Evolutionary conservation across 805 yeast genomes (phyloP).

Genomic region (Ogataea methylovora): DNA sequence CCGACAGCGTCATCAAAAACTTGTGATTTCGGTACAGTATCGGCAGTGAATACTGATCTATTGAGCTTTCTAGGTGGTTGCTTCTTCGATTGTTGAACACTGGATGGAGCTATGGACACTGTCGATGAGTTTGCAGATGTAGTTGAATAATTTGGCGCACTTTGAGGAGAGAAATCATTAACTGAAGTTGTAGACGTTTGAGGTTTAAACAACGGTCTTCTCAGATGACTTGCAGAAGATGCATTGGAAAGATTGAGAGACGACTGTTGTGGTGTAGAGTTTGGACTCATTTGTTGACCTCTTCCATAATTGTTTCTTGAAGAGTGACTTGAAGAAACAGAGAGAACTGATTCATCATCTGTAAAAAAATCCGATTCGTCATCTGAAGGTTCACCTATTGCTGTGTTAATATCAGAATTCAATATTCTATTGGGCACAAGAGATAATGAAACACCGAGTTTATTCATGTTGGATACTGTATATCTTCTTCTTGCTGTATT

Average conservation of each 20-base stretch:
- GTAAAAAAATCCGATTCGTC: conserved; percentile 16
- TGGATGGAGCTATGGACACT: too few species aligned
- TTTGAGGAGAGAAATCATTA: conserved; percentile 2
- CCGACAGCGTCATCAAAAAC: conserved; percentile 64
- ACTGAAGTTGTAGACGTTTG: conserved; percentile 13
- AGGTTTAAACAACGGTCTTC: conserved; percentile 15
- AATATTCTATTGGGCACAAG: conserved; percentile 58
- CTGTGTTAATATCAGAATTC: conserved; percentile 22
- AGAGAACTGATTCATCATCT: conserved; percentile 17
- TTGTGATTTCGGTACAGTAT: conserved; percentile 61
- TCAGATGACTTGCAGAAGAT: conserved; percentile 8
- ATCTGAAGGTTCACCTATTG: conserved; percentile 18
- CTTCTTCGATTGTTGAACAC: neutral
- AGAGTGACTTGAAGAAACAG: conserved; percentile 2
- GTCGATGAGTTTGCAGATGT: neutral
- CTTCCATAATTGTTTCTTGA: neutral
- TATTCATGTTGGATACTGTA: conserved; percentile 60
- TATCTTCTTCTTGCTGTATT: conserved; percentile 31
- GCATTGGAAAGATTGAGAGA: conserved; percentile 3
- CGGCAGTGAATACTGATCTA: conserved; percentile 63
- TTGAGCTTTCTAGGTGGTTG: conserved; percentile 20
- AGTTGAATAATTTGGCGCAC: neutral
- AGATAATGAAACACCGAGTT: conserved; percentile 69
- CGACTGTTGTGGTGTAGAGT: neutral
- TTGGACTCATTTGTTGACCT: neutral